phyloP scores from a whole-genome alignment of 768 basidiomycete genomes.

The Mycena filopes region DNA sequence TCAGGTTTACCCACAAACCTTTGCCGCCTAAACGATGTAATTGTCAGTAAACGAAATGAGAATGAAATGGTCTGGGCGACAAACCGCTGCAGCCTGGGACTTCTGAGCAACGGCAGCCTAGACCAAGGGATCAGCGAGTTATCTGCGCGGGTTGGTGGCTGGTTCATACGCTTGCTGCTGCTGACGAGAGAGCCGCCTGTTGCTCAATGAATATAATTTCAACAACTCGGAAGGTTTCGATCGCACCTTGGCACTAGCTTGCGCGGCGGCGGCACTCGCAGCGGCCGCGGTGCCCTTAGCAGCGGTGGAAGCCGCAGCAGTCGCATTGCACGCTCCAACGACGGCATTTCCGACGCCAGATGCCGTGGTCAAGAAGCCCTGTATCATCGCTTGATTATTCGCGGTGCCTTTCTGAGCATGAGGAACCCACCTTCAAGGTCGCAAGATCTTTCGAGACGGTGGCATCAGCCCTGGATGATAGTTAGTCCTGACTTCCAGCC shows the following conservation, averaged over 20 bases:
- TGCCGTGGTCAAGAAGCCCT: constrained; percentile 23
- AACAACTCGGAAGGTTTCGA: background rate
- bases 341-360: constrained; percentile 20
- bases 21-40: constrained; percentile 4
- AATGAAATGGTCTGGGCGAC: background rate
- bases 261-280: constrained; percentile 1
- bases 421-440: constrained; percentile 14
- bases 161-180: constrained; percentile 20
- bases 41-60: background rate
- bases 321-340: constrained; percentile 23
- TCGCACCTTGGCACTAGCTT: constrained; percentile 22
- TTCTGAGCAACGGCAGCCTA: constrained; percentile 25
- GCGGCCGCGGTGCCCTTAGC: background rate
- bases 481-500: background rate
- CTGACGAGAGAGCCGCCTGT: constrained; percentile 16
- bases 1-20: background rate
- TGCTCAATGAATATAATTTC: background rate
- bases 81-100: constrained; percentile 11
- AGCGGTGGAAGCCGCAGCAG: background rate
- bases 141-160: background rate
- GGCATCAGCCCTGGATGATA: constrained; percentile 8
- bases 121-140: background rate
- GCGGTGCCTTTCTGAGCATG: background rate
- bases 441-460: constrained; percentile 25
- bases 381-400: background rate